Percentiles rank a stretch among this genome's conserved stretches.
Conservation (phyloP, 768 basidiomycete genomes). For the Pleurotus djamor region DNA sequence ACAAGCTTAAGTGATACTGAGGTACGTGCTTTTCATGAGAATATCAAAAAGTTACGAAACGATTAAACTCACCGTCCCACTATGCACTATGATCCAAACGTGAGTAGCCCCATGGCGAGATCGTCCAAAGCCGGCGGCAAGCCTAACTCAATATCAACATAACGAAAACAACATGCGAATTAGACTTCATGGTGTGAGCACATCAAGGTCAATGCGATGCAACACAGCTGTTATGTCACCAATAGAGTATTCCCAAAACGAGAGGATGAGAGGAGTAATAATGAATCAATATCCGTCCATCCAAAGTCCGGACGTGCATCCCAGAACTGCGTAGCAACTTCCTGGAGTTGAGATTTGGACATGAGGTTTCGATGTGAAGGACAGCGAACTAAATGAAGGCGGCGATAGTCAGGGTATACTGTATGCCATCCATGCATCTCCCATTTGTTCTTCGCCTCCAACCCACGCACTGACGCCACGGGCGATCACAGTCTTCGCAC, state of each 20-base stretch:
- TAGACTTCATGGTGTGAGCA: no score
- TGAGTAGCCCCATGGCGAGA: neutral
- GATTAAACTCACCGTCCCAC: neutral
- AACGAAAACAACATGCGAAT: neutral
- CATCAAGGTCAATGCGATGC: no score
- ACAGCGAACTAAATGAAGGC: neutral
- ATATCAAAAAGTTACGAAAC: neutral
- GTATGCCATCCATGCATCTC: slow-evolving; percentile 79
- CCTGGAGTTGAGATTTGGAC: neutral
- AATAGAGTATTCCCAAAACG: no score
- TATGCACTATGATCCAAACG: neutral
- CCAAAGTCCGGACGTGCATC: no score
- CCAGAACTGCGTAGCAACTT: no score
- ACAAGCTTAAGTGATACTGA: no score
- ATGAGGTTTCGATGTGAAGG: neutral
- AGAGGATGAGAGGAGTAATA: no score
- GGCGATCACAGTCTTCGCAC: slow-evolving; percentile 62
- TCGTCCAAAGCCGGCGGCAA: neutral
- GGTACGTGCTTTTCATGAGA: no score
- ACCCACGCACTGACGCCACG: slow-evolving; percentile 66
- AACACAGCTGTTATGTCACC: no score
- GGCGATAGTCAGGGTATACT: slow-evolving; percentile 59
- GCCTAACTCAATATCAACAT: neutral
- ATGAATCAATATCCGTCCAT: no score
- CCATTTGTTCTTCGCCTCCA: slow-evolving; percentile 50